Evolutionary conservation across 2,329 filamentous ascomycete genomes (phyloP).

Genomic region (Colletotrichum tropicale): DNA sequence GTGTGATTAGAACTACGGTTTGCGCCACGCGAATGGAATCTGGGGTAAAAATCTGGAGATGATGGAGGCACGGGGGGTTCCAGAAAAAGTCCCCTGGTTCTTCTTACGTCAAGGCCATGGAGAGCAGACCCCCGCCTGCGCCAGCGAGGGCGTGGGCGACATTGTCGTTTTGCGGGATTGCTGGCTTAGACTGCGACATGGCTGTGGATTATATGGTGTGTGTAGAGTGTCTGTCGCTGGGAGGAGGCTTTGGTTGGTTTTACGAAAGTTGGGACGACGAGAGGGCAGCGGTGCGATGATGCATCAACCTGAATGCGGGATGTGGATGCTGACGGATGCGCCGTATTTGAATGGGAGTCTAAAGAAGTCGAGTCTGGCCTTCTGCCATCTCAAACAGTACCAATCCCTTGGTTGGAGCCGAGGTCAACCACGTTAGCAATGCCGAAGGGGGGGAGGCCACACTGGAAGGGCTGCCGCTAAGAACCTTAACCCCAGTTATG

Average conservation of each 20-base stretch:
- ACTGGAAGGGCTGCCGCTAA: slow-evolving; percentile 7
- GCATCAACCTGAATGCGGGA: slow-evolving; percentile 7
- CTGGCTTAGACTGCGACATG: slow-evolving; percentile 54
- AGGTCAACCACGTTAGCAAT: slow-evolving; percentile 20
- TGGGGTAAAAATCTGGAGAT: background rate
- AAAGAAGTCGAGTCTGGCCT: background rate
- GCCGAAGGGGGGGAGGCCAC: slow-evolving; percentile 10
- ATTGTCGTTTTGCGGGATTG: slow-evolving; percentile 89
- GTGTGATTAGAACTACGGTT: slow-evolving; percentile 6
- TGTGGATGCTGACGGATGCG: background rate
- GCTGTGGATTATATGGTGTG: background rate
- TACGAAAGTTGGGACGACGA: slow-evolving; percentile 7
- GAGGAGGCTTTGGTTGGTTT: background rate
- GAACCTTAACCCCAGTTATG: slow-evolving; percentile 22
- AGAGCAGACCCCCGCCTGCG: slow-evolving; percentile 90
- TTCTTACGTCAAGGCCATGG: slow-evolving; percentile 90
- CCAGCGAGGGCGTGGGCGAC: slow-evolving; percentile 94
- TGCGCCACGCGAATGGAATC: background rate
- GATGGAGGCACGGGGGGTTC: background rate
- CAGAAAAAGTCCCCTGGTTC: slow-evolving; percentile 23
- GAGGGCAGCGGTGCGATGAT: background rate
- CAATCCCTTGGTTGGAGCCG: slow-evolving; percentile 12
- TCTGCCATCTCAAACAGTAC: slow-evolving; percentile 16
- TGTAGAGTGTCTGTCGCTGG: background rate
- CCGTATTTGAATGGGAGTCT: background rate